Conservation (phyloP, 805 yeast genomes). For the Helenozyma rhizophorensis region DNA sequence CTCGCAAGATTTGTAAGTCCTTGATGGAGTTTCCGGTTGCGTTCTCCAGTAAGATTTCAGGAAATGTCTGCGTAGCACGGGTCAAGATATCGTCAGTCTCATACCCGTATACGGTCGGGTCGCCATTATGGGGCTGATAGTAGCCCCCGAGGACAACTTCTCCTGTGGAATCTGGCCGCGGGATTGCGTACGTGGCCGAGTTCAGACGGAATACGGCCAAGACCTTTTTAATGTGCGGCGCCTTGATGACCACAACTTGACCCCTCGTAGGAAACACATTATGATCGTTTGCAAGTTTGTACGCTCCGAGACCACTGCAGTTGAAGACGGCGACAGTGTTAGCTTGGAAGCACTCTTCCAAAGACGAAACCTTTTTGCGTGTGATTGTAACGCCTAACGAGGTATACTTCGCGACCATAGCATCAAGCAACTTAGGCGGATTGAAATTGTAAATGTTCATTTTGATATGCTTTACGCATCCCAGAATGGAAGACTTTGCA, state of each 20-base stretch:
- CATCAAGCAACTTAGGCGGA: no score
- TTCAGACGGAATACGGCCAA: neutral
- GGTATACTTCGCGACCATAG: no score
- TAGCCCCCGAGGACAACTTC: constrained; percentile 3
- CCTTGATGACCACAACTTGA: constrained; percentile 3
- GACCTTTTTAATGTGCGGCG: constrained; percentile 2
- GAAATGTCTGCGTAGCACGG: neutral
- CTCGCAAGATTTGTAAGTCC: no score
- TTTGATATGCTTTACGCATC: no score
- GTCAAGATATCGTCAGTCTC: constrained; percentile 1
- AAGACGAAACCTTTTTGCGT: no score
- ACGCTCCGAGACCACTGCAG: constrained; percentile 3
- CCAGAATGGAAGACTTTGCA: no score
- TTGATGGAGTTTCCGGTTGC: neutral
- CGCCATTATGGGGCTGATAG: neutral
- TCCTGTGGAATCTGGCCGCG: constrained; percentile 1
- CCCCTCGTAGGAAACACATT: constrained; percentile 1
- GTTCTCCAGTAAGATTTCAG: constrained; percentile 1
- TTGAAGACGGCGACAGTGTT: constrained; percentile 1
- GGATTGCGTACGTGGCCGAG: constrained; percentile 1
- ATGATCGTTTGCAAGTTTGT: neutral
- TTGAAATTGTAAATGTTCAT: no score
- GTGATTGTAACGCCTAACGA: no score
- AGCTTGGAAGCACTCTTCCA: no score
- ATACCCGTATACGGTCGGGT: neutral